Evolutionary conservation across 2,329 filamentous ascomycete genomes (phyloP).

Genomic region (Thermoascus crustaceus): DNA sequence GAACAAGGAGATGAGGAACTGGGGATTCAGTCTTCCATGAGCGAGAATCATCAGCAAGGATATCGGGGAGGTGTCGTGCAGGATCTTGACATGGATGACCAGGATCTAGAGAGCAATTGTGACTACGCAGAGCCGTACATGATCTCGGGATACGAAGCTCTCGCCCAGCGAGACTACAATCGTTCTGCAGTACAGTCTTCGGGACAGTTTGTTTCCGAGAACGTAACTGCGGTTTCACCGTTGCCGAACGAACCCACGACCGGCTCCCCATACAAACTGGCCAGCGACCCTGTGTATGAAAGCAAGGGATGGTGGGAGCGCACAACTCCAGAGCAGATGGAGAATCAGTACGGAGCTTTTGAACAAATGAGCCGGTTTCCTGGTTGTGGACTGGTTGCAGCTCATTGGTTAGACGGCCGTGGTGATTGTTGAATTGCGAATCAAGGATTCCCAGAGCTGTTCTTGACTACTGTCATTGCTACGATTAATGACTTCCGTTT

Average conservation of each 20-base stretch:
- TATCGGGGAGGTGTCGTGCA: too few species aligned
- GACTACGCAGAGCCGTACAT: constrained; percentile 72
- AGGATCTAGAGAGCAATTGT: constrained; percentile 20
- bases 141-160: constrained; percentile 66
- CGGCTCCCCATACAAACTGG: constrained; percentile 25
- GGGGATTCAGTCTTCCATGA: too few species aligned
- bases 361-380: constrained; percentile 24
- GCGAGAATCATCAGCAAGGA: too few species aligned
- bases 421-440: too few species aligned
- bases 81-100: constrained; percentile 26
- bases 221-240: neutral
- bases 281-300: constrained; percentile 36
- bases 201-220: neutral
- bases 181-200: constrained; percentile 4
- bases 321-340: constrained; percentile 21
- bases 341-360: constrained; percentile 32
- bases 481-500: too few species aligned
- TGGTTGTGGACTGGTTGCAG: constrained; percentile 10
- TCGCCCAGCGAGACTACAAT: constrained; percentile 58
- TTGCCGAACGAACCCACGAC: constrained; percentile 21
- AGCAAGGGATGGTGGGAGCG: constrained; percentile 32
- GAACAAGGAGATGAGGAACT: too few species aligned
- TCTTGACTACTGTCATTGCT: too few species aligned
- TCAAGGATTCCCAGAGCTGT: too few species aligned
- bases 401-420: neutral